Evolutionary conservation across 2,329 filamentous ascomycete genomes (phyloP), one percentile per base, ranked within the genome.

Genomic region (Fusarium tupiense): DNA sequence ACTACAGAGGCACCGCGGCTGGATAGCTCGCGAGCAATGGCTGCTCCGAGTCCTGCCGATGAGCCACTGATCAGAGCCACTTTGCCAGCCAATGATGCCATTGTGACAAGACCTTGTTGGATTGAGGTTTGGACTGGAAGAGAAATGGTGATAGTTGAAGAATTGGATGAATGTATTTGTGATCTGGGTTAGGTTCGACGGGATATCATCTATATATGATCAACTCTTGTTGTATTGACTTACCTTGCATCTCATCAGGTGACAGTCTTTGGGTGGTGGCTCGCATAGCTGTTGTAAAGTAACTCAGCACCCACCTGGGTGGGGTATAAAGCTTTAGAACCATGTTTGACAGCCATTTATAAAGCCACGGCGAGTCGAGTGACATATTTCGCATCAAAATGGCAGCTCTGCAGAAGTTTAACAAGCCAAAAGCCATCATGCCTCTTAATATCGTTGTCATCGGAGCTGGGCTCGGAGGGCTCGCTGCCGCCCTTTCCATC

Each of bases 401-500:
- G 22, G 24, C n/a, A n/a, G 41, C 41, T 11, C 14, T 43, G 1
- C 41, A 43, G 14, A 43, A 4, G n/a, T 17, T 43, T 16, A 7
- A 3, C 6, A 11, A 11, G 14, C 22, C 41, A n/a, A 24, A 43
- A 43, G 24, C 37, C 62, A 41, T n/a, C 61, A 64, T 64, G 61
- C 61, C 61, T 38, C 49, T 66, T 22, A 66, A 61, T 8, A 56
- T 66, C 43, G 57, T 66, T 52, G 44, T 66, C 22, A 56, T 66
- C 41, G 63, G 63, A 61, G 63, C 63, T 14, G 41, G 41, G 1
- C 41, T 43, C 14, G 41, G 41, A n/a, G 41, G 41, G 6, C 41
- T 43, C 14, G 63, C 63, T 16, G 63, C 57, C 40, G 63, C 63
- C 40, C 40, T 66, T 26, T 66, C 63, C 46, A 41, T 61, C 49